Evolutionary conservation across 345 rosid species (phyloP), one percentile per base, ranked within the genome.

Genomic region (Durio zibethinus): DNA sequence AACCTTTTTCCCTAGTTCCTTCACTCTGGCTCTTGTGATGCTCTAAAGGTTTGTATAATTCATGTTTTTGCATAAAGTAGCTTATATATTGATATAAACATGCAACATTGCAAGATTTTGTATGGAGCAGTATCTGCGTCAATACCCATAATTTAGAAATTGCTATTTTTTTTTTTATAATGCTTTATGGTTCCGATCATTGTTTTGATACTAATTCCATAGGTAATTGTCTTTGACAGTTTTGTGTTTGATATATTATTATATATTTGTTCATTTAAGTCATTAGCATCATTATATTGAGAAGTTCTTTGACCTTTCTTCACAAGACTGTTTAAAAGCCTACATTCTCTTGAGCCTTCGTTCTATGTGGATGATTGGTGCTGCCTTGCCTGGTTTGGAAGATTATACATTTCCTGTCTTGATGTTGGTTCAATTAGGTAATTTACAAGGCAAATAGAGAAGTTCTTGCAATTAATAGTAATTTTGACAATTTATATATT

Each of bases 51-150:
- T 33, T 52, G 21, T 21, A n/a, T 50, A 71, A 10, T 61, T 50
- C 60, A 31, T 50, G 61, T 33, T 72, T 52, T 33, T 50, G 61
- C 62, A 20, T 60, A 31, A 71, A 20, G 6, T 71, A 71, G 74
- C 43, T 31, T 50, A 71, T 52, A 31, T 52, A 52, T 72, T n/a
- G 29, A 23, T 52, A 31, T 20, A 18, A 20, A 5, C 10, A 33
- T 52, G 20, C 27, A 12, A 25, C 43, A 31, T 71, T 20, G 15
- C 42, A 50, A 48, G 27, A 71, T 71, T 71, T 50, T 71, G 25
- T 71, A 71, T 71, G 60, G 60, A 50, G 60, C 60, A 4, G 60
- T 29, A 48, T 71, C 31, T 48, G 74, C 60, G 20, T 27, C 20
- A 25, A 29, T 47, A 27, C 57, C 56, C 52, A n/a, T 15, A 27